Base-by-base conservation (phyloP, 1,139 yeast genomes). In the Sugiyamaella paludigena region DNA sequence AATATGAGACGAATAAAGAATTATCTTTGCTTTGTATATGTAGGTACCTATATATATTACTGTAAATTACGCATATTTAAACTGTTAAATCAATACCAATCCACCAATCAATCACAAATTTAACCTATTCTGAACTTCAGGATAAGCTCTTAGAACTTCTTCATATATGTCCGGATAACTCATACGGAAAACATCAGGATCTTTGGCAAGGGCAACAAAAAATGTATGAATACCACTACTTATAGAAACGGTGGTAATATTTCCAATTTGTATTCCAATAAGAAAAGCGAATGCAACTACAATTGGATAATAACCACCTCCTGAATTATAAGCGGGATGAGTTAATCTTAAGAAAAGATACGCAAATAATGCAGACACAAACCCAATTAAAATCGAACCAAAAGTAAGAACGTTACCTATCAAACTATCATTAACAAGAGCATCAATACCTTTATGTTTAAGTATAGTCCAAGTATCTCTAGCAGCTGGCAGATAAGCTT, bases 151-250 rank as follows among this genome's bases (percentile, higher is more conserved):
- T 61, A 87, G 81, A 42, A 89, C 74, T 60, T 80, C 81, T 55
- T 85, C 86, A 65, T 85, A 89, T 52, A 81, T 73, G 44, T 82
- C 82, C 47, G 96, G 88, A 64, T 88, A 84, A 40, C 87, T 78
- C 71, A 79, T 78, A 61, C 80, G 81, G 74, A 84, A 84, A 6
- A 88, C 83, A 59, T 88, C 94, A 0, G 97, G 96, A 60, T 89
- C 95, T 59, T 83, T 82, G 10, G 94, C 92, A 64, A 87, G 74
- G 0, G 95, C 92, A 43, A 89, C 84, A 67, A 89, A 89, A 66
- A 91, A 84, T 0, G 96, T 85, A 3, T 95, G 81, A 1, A 85
- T 80, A 11, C 97, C 97, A 1, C 91, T 82, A 53, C 81, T 82
- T 52, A 89, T 81, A 1, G 88, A 85, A 19, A 85, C 82, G 52